Evolutionary conservation across 306 rosid species (phyloP).

Genomic region (Luffa aegyptiaca): DNA sequence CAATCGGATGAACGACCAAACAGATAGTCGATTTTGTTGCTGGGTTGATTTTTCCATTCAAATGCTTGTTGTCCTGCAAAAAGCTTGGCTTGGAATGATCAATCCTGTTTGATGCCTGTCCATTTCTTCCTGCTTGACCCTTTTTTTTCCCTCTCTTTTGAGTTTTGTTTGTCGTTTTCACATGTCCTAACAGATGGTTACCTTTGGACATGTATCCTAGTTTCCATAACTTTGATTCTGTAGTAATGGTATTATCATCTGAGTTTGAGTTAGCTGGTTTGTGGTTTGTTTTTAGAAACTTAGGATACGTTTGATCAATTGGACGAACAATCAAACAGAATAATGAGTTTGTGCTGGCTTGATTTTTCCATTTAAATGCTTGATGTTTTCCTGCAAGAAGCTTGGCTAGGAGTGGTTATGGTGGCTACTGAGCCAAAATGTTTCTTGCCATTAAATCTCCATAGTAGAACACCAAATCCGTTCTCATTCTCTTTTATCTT

Average conservation of each 20-base stretch:
- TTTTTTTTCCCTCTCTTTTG: neutral
- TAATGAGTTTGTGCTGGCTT: neutral
- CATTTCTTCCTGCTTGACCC: neutral
- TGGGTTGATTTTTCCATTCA: neutral
- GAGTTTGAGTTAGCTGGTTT: neutral
- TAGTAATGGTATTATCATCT: neutral
- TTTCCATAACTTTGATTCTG: neutral
- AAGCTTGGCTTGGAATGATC: neutral
- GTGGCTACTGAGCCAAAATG: neutral
- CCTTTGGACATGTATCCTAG: neutral
- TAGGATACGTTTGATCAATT: neutral
- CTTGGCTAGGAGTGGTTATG: neutral
- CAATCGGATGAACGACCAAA: neutral
- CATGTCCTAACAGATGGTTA: neutral
- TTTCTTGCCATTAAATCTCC: neutral
- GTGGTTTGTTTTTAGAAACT: constrained; percentile 3
- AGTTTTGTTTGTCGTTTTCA: neutral
- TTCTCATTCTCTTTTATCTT: neutral
- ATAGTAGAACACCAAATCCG: neutral
- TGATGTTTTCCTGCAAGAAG: neutral
- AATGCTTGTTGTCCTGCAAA: neutral
- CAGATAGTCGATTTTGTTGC: neutral
- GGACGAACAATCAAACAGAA: neutral
- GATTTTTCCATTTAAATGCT: neutral
- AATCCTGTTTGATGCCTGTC: neutral